Base-by-base conservation (phyloP, 2,329 filamentous ascomycete species). In the Aspergillus vadensis region DNA sequence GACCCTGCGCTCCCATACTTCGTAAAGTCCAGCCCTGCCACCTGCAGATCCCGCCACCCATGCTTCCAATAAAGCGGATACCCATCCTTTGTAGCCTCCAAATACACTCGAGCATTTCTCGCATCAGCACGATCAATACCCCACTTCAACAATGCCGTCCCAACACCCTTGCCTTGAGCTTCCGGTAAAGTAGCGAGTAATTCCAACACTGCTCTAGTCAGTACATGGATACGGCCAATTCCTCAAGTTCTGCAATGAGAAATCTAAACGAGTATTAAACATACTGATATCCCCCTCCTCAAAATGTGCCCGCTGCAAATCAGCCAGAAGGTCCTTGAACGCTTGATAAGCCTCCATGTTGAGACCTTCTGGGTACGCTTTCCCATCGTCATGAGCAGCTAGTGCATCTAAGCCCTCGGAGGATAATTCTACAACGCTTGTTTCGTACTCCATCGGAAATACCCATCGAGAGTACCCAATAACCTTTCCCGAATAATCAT, bases 391-490 rank as follows among this genome's bases (percentile, higher is more conserved):
- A 84, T 5, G 72, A 15, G 27, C 8, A 5, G 30, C 8, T 14
- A 55, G 1, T 78, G 81, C 73, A 79, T 82, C 66, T 84, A 83
- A 59, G 21, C 70, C 74, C 4, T 69, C 71, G 0, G 69, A 73
- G 74, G 83, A 82, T 32, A 79, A 69, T 47, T 69, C 68, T 9
- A 67, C 64, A 30, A 80, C 80, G 77, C 79, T 83, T 3, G 72
- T 66, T 7, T 30, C 10, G 2, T 25, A 4, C 2, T 15, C 25
- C 2, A 23, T 17, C 0, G 65, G 59, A 17, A 65, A 66, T 7
- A 72, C 65, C 84, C 83, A 86, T 65, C 84, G 82, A 4, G 78
- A 77, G 58, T 81, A 83, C 0, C 79, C 80, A 23, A 83, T 67
- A 2, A 82, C 60, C 51, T 67, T 55, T n/a, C 65, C 57, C 0